These are phyloP conservation scores for Chalciporus pseudorubinellus DNA, from an alignment of 768 basidiomycete genomes.

Conservation along the genomic window DNA sequence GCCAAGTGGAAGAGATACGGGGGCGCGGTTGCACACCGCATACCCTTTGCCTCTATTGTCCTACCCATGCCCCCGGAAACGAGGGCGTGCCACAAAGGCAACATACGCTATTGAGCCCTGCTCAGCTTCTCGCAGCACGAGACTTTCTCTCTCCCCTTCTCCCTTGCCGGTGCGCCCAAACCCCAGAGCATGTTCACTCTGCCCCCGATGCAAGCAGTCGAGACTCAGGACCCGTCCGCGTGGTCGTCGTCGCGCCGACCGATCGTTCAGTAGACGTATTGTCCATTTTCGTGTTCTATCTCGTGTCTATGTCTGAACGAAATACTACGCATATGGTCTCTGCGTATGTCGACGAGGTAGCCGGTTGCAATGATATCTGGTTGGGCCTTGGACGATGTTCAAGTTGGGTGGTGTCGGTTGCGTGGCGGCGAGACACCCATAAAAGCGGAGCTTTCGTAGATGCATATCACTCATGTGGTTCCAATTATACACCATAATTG, in stretches of 20 bases:
- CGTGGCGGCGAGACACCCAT: too few relatives aligned
- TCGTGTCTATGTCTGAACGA: slow-evolving; percentile 3
- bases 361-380: slow-evolving; percentile 8
- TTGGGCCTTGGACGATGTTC: neutral
- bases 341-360: too few relatives aligned
- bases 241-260: slow-evolving; percentile 13
- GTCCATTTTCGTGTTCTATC: slow-evolving; percentile 13
- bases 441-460: too few relatives aligned
- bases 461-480: too few relatives aligned
- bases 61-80: too few relatives aligned
- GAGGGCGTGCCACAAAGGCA: neutral
- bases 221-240: neutral
- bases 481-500: too few relatives aligned
- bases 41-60: too few relatives aligned
- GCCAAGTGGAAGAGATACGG: slow-evolving; percentile 1
- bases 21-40: too few relatives aligned
- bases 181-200: neutral
- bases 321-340: neutral
- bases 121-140: slow-evolving; percentile 39
- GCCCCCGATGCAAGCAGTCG: too few relatives aligned
- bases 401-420: too few relatives aligned
- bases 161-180: slow-evolving; percentile 23
- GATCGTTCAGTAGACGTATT: slow-evolving; percentile 10
- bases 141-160: slow-evolving; percentile 44
- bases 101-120: slow-evolving; percentile 26